phyloP scores from a whole-genome alignment of 2,329 filamentous ascomycete species.

The Aspergillus candidus region DNA sequence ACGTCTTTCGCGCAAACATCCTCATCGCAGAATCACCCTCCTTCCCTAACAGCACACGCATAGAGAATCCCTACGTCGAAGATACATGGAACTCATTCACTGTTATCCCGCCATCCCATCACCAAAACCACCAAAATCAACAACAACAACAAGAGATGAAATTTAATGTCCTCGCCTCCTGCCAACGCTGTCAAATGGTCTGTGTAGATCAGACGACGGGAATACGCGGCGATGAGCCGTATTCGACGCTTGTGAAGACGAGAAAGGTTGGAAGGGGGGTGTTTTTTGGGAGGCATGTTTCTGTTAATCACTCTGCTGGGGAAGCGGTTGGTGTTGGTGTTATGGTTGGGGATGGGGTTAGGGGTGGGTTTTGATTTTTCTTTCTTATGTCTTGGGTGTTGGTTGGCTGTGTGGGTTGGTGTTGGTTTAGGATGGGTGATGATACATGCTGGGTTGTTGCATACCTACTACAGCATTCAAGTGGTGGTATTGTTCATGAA shows the following conservation, averaged over 20 bases:
- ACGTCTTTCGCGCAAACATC: conserved; percentile 85
- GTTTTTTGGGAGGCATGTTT: conserved; percentile 76
- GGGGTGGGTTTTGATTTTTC: conserved; percentile 19
- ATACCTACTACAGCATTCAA: too few relatives aligned
- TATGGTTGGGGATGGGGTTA: conserved; percentile 37
- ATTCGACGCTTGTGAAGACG: conserved; percentile 80
- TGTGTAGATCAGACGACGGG: conserved; percentile 84
- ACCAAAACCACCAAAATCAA: too few relatives aligned
- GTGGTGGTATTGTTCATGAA: too few relatives aligned
- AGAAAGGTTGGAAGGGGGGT: conserved; percentile 77
- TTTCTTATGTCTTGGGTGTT: too few relatives aligned
- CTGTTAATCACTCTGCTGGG: conserved; percentile 26
- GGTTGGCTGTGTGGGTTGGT: too few relatives aligned
- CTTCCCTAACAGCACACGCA: conserved; percentile 35
- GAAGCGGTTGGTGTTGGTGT: conserved; percentile 23
- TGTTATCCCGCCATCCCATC: conserved; percentile 47
- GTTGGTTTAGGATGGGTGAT: too few relatives aligned
- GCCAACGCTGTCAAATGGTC: conserved; percentile 90
- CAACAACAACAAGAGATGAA: conserved; percentile 12
- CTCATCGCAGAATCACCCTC: conserved; percentile 54
- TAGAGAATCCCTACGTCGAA: conserved; percentile 64
- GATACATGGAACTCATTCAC: conserved; percentile 66
- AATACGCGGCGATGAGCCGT: conserved; percentile 74
- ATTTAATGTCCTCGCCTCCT: conserved; percentile 67
- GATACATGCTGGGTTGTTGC: too few relatives aligned